Evolutionary conservation across 225 moss, liverwort and hornwort species (phyloP).

Genomic region (Physcomitrellopsis africana): DNA sequence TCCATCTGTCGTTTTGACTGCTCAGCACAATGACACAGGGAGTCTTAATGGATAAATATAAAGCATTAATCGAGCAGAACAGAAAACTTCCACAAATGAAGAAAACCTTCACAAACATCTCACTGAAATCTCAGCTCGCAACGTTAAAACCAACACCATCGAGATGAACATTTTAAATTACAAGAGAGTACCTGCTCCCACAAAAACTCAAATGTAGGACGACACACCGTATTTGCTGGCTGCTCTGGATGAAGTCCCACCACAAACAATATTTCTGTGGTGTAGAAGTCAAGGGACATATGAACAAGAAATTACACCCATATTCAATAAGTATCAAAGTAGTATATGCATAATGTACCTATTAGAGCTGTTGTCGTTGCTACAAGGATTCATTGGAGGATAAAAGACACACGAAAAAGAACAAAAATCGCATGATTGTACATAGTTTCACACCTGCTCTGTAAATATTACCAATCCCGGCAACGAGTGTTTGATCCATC

Average conservation of each 20-base stretch:
- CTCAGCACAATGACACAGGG: conserved; percentile 21
- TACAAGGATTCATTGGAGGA: not conserved
- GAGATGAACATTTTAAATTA: not conserved
- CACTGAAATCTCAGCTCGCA: too few species aligned
- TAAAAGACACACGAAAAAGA: not conserved
- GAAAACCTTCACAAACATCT: not conserved
- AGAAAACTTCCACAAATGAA: not conserved
- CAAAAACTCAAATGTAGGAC: conserved; percentile 76
- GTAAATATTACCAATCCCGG: conserved; percentile 94
- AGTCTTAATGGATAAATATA: conserved; percentile 2
- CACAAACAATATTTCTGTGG: conserved; percentile 85
- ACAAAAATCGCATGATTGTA: not conserved
- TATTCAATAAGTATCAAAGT: too few species aligned
- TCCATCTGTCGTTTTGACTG: conserved; percentile 61
- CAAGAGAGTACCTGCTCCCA: conserved; percentile 71
- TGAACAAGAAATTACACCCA: not conserved
- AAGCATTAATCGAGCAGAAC: not conserved
- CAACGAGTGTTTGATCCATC: conserved; percentile 90
- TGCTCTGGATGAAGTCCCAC: conserved; percentile 86
- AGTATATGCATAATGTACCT: not conserved
- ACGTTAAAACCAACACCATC: too few species aligned
- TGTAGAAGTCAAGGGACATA: not conserved
- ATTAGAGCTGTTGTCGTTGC: not conserved
- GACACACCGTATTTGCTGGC: conserved; percentile 60
- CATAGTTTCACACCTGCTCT: conserved; percentile 55